A percentile compares a stretch with the other conserved stretches of the same genome.
These are phyloP conservation scores for Symbiodinium pilosum DNA, from an alignment of 73 alveolate species.

Conservation along the genomic window DNA sequence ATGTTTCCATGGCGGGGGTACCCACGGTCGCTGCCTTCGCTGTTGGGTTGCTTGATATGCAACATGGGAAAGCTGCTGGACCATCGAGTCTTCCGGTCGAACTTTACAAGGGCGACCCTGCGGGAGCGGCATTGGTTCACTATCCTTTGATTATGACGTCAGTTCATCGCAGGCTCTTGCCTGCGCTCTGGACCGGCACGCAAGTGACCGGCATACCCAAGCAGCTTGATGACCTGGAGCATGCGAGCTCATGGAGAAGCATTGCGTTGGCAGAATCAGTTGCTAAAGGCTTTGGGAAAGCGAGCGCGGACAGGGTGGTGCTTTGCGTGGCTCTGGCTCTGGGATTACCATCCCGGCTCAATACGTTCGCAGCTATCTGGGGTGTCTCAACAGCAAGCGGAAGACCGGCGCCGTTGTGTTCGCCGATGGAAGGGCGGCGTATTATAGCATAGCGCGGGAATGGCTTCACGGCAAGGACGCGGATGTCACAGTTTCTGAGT, in stretches of 20 bases:
- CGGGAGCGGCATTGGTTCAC: background rate
- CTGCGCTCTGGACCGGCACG: background rate
- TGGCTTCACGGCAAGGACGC: too few relatives aligned
- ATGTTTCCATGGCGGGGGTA: background rate
- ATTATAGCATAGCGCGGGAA: too few relatives aligned
- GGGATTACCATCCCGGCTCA: background rate
- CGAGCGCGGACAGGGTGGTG: background rate
- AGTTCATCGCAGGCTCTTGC: background rate
- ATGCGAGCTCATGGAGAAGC: background rate
- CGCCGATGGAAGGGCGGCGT: too few relatives aligned
- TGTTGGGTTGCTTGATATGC: background rate
- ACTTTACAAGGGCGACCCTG: background rate
- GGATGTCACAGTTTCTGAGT: too few relatives aligned
- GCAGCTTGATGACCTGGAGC: background rate
- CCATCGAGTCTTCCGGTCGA: background rate
- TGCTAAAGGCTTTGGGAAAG: background rate
- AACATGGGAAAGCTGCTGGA: background rate
- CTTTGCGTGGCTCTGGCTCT: background rate
- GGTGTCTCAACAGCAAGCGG: background rate
- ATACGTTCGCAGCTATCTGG: background rate
- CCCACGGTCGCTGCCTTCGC: background rate
- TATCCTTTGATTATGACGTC: background rate
- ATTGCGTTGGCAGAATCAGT: background rate
- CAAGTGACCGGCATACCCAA: background rate
- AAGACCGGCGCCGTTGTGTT: too few relatives aligned